These are phyloP conservation scores for Ogataea pini DNA, from an alignment of 805 yeast genomes.

Conservation along the genomic window DNA sequence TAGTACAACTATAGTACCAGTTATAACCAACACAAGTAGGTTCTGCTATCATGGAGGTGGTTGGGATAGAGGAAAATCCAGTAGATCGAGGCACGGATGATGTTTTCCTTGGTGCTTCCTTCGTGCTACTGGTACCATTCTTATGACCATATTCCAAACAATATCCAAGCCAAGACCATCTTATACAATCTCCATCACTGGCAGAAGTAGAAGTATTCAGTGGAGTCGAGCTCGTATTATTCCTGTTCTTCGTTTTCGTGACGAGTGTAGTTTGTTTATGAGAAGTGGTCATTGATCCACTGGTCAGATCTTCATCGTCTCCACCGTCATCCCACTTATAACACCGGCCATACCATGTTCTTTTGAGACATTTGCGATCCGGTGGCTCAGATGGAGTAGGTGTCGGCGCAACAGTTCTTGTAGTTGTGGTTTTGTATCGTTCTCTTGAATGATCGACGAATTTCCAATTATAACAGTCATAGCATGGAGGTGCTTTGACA, in stretches of 20 bases:
- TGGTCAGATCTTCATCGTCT: constrained; percentile 8
- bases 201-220: neutral
- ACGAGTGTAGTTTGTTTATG: constrained; percentile 7
- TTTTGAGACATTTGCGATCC: constrained; percentile 50
- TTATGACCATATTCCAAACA: constrained; percentile 23
- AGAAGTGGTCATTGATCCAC: constrained; percentile 9
- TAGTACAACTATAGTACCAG: constrained; percentile 19
- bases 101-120: constrained; percentile 1
- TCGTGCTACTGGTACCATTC: neutral
- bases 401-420: constrained; percentile 25
- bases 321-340: constrained; percentile 38
- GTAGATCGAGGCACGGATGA: neutral
- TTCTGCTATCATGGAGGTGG: neutral
- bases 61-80: neutral
- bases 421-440: constrained; percentile 28
- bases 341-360: constrained; percentile 67
- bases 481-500: constrained; percentile 74
- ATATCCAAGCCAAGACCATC: constrained; percentile 25
- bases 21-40: constrained; percentile 17
- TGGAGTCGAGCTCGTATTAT: neutral
- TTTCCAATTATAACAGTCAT: constrained; percentile 89
- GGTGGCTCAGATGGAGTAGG: constrained; percentile 27
- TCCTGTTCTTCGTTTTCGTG: constrained; percentile 5
- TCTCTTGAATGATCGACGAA: constrained; percentile 54
- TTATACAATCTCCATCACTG: constrained; percentile 15